Conservation (phyloP, 495 filamentous ascomycete genomes). For the Platismatia glauca region DNA sequence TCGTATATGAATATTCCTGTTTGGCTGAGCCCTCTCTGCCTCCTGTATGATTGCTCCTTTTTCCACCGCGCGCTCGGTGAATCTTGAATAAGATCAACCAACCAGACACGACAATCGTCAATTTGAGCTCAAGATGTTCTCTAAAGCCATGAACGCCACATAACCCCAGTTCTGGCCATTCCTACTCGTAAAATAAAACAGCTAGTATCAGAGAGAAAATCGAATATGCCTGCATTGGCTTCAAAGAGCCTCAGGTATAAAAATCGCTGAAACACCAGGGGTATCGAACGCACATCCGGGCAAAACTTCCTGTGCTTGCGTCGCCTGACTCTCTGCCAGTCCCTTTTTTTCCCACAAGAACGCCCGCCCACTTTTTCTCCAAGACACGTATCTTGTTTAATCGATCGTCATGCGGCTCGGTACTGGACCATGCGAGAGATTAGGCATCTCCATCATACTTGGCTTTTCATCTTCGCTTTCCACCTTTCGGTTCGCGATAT, state of each 20-base stretch:
- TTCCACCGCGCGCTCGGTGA: background rate
- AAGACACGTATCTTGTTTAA: slow-evolving; percentile 30
- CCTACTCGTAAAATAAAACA: background rate
- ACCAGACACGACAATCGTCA: slow-evolving; percentile 1
- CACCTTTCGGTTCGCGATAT: slow-evolving; percentile 59
- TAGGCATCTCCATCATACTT: slow-evolving; percentile 59
- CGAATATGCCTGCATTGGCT: background rate
- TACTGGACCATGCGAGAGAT: slow-evolving; percentile 40
- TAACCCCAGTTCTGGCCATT: background rate
- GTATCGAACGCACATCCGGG: slow-evolving; percentile 12
- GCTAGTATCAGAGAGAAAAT: background rate
- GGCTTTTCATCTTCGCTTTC: slow-evolving; percentile 60
- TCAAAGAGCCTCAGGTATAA: background rate
- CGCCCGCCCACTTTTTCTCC: background rate
- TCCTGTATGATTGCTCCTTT: background rate
- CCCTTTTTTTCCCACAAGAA: background rate
- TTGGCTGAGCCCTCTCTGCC: background rate
- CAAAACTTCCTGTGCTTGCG: background rate
- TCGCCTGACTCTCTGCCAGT: background rate
- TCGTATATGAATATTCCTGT: background rate
- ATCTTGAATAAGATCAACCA: background rate
- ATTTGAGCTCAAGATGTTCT: background rate
- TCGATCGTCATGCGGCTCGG: slow-evolving; percentile 84
- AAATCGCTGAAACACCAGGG: background rate
- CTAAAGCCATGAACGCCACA: slow-evolving; percentile 6